These are phyloP conservation scores for Diddensiella transvaalensis DNA, from an alignment of 805 yeast species.

Conservation along the genomic window DNA sequence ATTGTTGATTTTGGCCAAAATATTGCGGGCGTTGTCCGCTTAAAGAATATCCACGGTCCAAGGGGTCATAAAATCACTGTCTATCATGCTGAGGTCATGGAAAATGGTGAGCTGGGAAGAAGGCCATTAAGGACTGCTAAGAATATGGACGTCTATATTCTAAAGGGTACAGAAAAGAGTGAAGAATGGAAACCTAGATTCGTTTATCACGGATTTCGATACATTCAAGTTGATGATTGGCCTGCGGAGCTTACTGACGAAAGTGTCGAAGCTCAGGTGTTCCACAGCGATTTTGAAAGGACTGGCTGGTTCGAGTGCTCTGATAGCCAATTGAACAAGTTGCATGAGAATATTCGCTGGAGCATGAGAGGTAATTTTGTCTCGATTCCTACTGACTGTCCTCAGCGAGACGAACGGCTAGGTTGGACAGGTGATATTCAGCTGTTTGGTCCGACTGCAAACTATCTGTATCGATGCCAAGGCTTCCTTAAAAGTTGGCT, in stretches of 20 bases:
- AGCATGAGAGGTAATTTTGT: slow-evolving; percentile 29
- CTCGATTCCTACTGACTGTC: slow-evolving; percentile 30
- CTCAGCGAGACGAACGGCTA: slow-evolving; percentile 31
- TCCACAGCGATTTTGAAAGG: slow-evolving; percentile 21
- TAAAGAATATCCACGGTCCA: slow-evolving; percentile 21
- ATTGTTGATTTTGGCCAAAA: slow-evolving; percentile 30
- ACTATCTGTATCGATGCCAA: slow-evolving; percentile 24
- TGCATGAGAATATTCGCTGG: slow-evolving; percentile 22
- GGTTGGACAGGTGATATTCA: slow-evolving; percentile 33
- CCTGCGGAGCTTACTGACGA: slow-evolving; percentile 20
- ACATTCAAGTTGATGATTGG: slow-evolving; percentile 26
- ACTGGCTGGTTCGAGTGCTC: slow-evolving; percentile 27
- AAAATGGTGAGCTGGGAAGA: slow-evolving; percentile 27
- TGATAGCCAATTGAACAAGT: slow-evolving; percentile 18
- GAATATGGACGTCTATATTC: slow-evolving; percentile 23
- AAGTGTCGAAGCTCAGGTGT: slow-evolving; percentile 20
- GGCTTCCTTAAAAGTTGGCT: slow-evolving; percentile 27
- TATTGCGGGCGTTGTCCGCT: slow-evolving; percentile 26
- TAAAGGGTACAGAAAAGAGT: slow-evolving; percentile 23
- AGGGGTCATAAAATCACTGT: slow-evolving; percentile 21
- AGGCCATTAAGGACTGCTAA: slow-evolving; percentile 27
- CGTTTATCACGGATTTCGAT: slow-evolving; percentile 29
- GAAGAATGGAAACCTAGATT: slow-evolving; percentile 27
- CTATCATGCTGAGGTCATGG: slow-evolving; percentile 29
- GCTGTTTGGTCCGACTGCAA: slow-evolving; percentile 28